Evolutionary conservation across 2,329 filamentous ascomycete species (phyloP).

Genomic region (Hymenoscyphus fraxineus): DNA sequence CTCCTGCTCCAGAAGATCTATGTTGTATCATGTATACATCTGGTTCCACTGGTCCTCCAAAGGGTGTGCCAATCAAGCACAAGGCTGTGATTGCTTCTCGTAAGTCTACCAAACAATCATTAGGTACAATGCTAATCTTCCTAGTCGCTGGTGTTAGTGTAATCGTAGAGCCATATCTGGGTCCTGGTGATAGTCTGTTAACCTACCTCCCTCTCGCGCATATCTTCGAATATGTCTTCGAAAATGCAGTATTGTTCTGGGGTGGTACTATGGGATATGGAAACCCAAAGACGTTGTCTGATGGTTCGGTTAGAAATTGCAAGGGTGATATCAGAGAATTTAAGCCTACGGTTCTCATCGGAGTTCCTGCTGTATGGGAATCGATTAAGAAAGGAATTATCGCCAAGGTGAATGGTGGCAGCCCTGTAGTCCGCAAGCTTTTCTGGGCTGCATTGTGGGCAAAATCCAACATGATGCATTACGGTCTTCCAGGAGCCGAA

Average conservation of each 20-base stretch:
- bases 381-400: slow-evolving; percentile 94
- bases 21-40: slow-evolving; percentile 88
- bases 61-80: slow-evolving; percentile 84
- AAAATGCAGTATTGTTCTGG: slow-evolving; percentile 85
- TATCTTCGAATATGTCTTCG: slow-evolving; percentile 94
- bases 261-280: slow-evolving; percentile 93
- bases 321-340: slow-evolving; percentile 92
- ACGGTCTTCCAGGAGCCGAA: slow-evolving; percentile 61
- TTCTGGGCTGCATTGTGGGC: slow-evolving; percentile 67
- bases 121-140: slow-evolving; percentile 16
- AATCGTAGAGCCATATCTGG: slow-evolving; percentile 74
- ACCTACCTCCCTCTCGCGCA: slow-evolving; percentile 93
- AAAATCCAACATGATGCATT: slow-evolving; percentile 55
- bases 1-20: slow-evolving; percentile 70
- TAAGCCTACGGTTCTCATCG: slow-evolving; percentile 82
- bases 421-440: slow-evolving; percentile 66
- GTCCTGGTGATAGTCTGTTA: slow-evolving; percentile 72
- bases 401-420: slow-evolving; percentile 61
- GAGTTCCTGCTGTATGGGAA: slow-evolving; percentile 96
- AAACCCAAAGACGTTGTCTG: slow-evolving; percentile 82
- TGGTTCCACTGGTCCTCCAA: slow-evolving; percentile 82
- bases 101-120: slow-evolving; percentile 60
- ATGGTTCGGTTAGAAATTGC: slow-evolving; percentile 82
- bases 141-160: slow-evolving; percentile 74
- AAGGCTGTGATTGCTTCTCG: slow-evolving; percentile 76